Percentiles rank a stretch among this genome's conserved stretches.
Evolutionary conservation across 768 basidiomycete species (phyloP).

Genomic region (Boletus rubropictus): DNA sequence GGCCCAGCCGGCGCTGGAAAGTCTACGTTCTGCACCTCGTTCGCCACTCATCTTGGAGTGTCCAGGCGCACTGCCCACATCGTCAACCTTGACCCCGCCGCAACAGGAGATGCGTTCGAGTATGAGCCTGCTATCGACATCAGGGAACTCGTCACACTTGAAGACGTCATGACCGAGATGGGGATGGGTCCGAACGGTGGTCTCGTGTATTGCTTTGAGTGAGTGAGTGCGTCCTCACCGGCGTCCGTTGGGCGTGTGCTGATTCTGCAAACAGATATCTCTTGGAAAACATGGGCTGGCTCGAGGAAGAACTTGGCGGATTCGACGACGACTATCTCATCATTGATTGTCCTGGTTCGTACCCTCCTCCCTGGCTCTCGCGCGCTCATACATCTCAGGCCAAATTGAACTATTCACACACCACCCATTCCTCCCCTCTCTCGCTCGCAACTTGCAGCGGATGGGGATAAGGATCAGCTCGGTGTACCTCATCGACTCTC

Average conservation of each 20-base stretch:
- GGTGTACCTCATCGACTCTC: constrained; percentile 91
- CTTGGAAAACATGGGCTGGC: constrained; percentile 96
- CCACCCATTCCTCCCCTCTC: constrained; percentile 89
- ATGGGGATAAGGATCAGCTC: constrained; percentile 85
- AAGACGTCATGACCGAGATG: constrained; percentile 95
- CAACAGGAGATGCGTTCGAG: constrained; percentile 79
- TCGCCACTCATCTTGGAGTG: constrained; percentile 82
- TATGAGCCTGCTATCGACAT: constrained; percentile 93
- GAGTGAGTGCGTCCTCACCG: constrained; percentile 48
- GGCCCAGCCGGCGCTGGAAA: constrained; percentile 99
- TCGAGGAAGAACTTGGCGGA: constrained; percentile 91
- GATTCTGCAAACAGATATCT: constrained; percentile 64
- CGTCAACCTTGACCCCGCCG: constrained; percentile 97
- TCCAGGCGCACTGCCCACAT: constrained; percentile 83
- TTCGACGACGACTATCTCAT: constrained; percentile 95
- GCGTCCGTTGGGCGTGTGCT: background rate
- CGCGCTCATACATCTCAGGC: constrained; percentile 40
- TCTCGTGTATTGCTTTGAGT: constrained; percentile 98
- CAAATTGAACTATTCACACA: constrained; percentile 99
- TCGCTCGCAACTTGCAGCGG: constrained; percentile 68
- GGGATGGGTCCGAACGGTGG: constrained; percentile 97
- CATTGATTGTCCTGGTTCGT: constrained; percentile 82
- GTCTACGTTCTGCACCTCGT: constrained; percentile 84
- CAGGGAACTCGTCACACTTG: constrained; percentile 81
- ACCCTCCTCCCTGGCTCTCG: background rate